Evolutionary conservation across 1,139 yeast genomes (phyloP).

Genomic region (Torulaspora globosa): DNA sequence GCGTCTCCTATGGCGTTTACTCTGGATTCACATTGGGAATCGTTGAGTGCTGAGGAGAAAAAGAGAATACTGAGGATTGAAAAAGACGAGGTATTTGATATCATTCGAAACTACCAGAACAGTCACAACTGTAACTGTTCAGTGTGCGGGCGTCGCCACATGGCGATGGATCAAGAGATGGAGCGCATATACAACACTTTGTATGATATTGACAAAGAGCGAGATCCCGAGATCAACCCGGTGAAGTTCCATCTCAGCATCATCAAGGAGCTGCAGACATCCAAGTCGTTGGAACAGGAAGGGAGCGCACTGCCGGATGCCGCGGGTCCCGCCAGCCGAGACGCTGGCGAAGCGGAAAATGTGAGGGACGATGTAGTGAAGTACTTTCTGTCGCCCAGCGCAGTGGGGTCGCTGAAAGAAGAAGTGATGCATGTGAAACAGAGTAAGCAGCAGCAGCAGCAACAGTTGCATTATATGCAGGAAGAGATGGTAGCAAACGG

Average conservation of each 20-base stretch:
- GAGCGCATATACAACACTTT: slow-evolving; percentile 64
- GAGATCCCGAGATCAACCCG: slow-evolving; percentile 35
- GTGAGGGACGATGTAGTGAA: slow-evolving; percentile 26
- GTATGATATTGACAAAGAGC: slow-evolving; percentile 33
- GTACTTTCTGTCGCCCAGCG: slow-evolving; percentile 27
- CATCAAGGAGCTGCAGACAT: slow-evolving; percentile 35
- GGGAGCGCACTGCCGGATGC: not conserved
- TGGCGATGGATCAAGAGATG: slow-evolving; percentile 73
- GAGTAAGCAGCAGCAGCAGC: slow-evolving; percentile 25
- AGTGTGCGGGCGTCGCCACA: slow-evolving; percentile 73
- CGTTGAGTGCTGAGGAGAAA: slow-evolving; percentile 57
- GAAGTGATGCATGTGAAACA: slow-evolving; percentile 36
- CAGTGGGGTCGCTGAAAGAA: slow-evolving; percentile 30
- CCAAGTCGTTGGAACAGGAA: slow-evolving; percentile 19
- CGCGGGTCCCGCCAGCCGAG: not conserved
- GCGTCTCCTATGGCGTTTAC: slow-evolving; percentile 22
- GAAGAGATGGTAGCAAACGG: slow-evolving; percentile 3
- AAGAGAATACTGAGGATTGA: slow-evolving; percentile 62
- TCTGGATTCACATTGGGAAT: slow-evolving; percentile 56
- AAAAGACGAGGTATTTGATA: slow-evolving; percentile 62
- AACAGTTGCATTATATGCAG: slow-evolving; percentile 13
- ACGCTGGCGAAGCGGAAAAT: slow-evolving; percentile 15
- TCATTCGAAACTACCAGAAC: slow-evolving; percentile 57
- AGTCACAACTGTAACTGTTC: slow-evolving; percentile 61
- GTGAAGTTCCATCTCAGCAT: slow-evolving; percentile 36